Evolutionary conservation across 2,329 filamentous ascomycete species (phyloP).

Genomic region (Raffaelea deltoideospora): DNA sequence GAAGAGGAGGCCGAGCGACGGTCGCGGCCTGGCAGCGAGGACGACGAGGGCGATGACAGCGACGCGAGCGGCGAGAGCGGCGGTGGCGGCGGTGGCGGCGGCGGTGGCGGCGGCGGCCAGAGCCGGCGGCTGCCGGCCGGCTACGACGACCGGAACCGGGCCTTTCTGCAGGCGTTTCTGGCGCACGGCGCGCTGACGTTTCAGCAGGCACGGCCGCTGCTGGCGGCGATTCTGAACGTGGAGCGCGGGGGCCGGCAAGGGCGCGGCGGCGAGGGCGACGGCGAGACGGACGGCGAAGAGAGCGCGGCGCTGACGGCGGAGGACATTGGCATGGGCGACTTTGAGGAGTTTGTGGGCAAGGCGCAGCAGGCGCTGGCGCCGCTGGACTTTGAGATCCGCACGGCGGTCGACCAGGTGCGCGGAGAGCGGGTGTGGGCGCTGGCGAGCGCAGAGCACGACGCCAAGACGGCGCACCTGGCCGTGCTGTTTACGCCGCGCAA

Average conservation of each 20-base stretch:
- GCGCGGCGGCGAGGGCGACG: slow-evolving; percentile 45
- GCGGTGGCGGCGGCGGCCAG: background rate
- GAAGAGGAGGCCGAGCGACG: background rate
- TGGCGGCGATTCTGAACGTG: slow-evolving; percentile 60
- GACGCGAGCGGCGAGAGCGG: background rate
- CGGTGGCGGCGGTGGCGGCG: background rate
- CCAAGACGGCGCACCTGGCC: slow-evolving; percentile 72
- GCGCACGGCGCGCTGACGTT: slow-evolving; percentile 64
- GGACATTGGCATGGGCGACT: slow-evolving; percentile 52
- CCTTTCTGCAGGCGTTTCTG: slow-evolving; percentile 82
- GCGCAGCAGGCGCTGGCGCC: slow-evolving; percentile 59
- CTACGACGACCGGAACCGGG: slow-evolving; percentile 55
- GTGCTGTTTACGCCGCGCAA: slow-evolving; percentile 71
- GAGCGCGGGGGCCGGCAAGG: slow-evolving; percentile 45
- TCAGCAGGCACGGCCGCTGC: slow-evolving; percentile 53
- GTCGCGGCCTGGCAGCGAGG: background rate
- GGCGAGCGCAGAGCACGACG: slow-evolving; percentile 77
- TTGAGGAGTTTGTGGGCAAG: slow-evolving; percentile 52
- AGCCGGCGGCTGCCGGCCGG: slow-evolving; percentile 13
- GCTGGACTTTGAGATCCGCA: slow-evolving; percentile 81
- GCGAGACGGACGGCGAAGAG: slow-evolving; percentile 13
- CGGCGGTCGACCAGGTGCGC: slow-evolving; percentile 47
- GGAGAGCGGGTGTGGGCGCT: slow-evolving; percentile 58
- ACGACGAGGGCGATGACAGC: background rate
- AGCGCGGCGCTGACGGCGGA: slow-evolving; percentile 22